A percentile compares a stretch with the other conserved stretches of the same genome.
Conservation (phyloP, 2,329 filamentous ascomycete species). For the Dactylellina drechsleri region DNA sequence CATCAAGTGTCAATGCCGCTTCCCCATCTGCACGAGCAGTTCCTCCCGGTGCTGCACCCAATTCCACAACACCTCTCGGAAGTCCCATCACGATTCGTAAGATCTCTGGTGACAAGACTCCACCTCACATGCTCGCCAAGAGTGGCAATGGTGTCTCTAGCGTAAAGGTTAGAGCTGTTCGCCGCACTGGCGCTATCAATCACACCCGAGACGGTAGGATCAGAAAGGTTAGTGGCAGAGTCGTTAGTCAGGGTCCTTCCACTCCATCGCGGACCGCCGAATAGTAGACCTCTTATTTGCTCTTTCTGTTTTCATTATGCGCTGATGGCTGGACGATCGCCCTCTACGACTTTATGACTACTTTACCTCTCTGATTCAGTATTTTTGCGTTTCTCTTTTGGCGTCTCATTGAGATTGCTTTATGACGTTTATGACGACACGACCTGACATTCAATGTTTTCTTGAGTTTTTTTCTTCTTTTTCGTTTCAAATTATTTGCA, state of each 20-base stretch:
- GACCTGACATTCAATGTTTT: slow-evolving; percentile 1
- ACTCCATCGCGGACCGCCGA: slow-evolving; percentile 37
- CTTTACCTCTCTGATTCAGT: background rate
- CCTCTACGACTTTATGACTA: background rate
- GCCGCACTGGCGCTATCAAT: slow-evolving; percentile 37
- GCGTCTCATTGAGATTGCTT: slow-evolving; percentile 1
- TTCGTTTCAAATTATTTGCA: background rate
- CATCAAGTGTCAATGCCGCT: slow-evolving; percentile 10
- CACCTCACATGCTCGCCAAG: slow-evolving; percentile 49
- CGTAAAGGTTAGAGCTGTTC: slow-evolving; percentile 44
- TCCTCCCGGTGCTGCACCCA: slow-evolving; percentile 14
- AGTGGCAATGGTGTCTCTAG: slow-evolving; percentile 32
- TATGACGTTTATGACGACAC: slow-evolving; percentile 11
- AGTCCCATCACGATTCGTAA: slow-evolving; percentile 47
- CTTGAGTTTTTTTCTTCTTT: slow-evolving; percentile 7
- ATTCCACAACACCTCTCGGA: slow-evolving; percentile 30
- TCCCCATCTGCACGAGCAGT: slow-evolving; percentile 12
- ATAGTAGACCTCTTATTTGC: slow-evolving; percentile 12
- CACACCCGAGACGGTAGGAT: slow-evolving; percentile 46
- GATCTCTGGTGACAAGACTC: slow-evolving; percentile 51
- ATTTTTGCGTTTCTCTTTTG: slow-evolving; percentile 4
- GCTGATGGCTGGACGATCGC: slow-evolving; percentile 15
- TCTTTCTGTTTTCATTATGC: background rate
- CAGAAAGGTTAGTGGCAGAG: slow-evolving; percentile 44
- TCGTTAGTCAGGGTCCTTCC: slow-evolving; percentile 46